These are phyloP conservation scores for Starmera pachycereana DNA, from an alignment of 805 yeast species.

Conservation along the genomic window DNA sequence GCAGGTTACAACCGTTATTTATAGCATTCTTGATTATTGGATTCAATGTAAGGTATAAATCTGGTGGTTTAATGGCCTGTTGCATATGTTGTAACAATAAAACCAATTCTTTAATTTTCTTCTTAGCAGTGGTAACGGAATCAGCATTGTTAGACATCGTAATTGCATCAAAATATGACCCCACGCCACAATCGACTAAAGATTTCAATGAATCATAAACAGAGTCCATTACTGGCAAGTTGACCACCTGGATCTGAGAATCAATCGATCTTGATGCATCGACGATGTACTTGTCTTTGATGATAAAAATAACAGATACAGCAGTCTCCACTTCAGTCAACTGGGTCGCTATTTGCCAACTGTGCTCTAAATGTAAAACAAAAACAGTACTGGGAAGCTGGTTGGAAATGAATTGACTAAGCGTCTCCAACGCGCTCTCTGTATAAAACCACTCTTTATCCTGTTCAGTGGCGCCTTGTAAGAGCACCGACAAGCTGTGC, in stretches of 20 bases:
- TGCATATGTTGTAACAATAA: constrained; percentile 58
- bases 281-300: constrained; percentile 31
- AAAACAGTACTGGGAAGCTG: constrained; percentile 17
- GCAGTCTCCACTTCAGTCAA: constrained; percentile 5
- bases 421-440: constrained; percentile 4
- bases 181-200: constrained; percentile 51
- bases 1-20: constrained; percentile 20
- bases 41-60: constrained; percentile 42
- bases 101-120: constrained; percentile 59
- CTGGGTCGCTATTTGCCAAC: constrained; percentile 9
- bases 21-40: constrained; percentile 35
- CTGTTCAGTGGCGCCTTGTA: constrained; percentile 19
- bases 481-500: constrained; percentile 18
- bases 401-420: constrained; percentile 12
- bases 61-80: constrained; percentile 59
- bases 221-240: constrained; percentile 21
- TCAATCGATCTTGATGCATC: constrained; percentile 14
- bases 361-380: constrained; percentile 9
- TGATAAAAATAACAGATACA: constrained; percentile 25
- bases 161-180: constrained; percentile 57
- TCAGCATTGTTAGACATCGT: constrained; percentile 20
- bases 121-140: constrained; percentile 38
- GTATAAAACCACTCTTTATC: constrained; percentile 19
- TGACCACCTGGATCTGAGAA: constrained; percentile 24
- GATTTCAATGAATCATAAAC: constrained; percentile 44